phyloP scores from a whole-genome alignment of 192 early-diverging fungal species.

The Backusella luteola region DNA sequence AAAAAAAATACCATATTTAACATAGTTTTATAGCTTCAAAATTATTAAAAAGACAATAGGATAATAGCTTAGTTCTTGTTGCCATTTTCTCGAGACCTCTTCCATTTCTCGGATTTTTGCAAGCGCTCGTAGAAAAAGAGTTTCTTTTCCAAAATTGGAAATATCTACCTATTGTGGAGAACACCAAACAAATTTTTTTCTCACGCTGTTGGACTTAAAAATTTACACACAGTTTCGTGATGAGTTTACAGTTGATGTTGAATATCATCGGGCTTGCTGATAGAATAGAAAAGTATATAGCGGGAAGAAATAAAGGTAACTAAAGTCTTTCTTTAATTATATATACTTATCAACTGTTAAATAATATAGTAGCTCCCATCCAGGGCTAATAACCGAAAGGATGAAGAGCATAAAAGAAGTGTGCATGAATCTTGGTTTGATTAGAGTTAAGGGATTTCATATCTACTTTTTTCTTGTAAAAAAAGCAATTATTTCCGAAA shows the following conservation, averaged over 20 bases:
- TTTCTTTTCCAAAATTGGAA: neutral
- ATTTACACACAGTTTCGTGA: neutral
- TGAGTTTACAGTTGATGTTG: neutral
- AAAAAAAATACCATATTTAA: too few relatives aligned
- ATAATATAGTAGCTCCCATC: neutral
- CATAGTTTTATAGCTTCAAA: too few relatives aligned
- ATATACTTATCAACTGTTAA: neutral
- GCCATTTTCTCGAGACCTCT: too few relatives aligned
- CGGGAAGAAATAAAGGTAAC: neutral
- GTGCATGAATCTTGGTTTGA: neutral
- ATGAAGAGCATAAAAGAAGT: neutral
- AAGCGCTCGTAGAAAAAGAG: too few relatives aligned
- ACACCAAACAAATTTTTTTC: neutral
- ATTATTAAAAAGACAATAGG: too few relatives aligned
- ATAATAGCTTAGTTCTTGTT: too few relatives aligned
- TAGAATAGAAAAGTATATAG: neutral
- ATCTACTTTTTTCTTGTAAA: neutral
- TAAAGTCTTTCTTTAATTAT: neutral
- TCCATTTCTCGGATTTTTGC: too few relatives aligned
- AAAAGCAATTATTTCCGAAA: neutral
- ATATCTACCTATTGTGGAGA: neutral
- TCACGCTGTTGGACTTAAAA: neutral
- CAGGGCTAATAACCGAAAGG: neutral
- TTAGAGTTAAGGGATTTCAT: neutral
- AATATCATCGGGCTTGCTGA: neutral